Base-by-base conservation (phyloP, 2,329 filamentous ascomycete species). In the Xylariaceae sp. region DNA sequence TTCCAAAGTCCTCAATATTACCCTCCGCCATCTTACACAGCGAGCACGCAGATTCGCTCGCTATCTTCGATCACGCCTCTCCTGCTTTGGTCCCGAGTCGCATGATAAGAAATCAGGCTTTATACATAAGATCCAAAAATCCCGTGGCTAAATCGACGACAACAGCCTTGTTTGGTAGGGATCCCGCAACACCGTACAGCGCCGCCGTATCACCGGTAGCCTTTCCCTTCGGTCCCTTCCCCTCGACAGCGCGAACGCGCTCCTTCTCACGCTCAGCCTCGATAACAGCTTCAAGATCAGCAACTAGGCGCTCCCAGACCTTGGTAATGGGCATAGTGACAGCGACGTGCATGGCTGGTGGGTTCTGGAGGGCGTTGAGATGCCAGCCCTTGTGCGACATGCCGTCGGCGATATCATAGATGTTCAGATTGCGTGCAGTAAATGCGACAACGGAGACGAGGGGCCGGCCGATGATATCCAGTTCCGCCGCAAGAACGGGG, bases 101-200 rank as follows among this genome's bases (percentile, higher is more conserved):
- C 2, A 6, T 20, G n/a, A 33, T 29, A 29, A 15, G 6, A 16
- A 27, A 13, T 30, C 76, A 94, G 55, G 88, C 87, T 79, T 96
- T 96, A 74, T 97, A 97, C 72, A 97, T 71, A 46, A 94, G 87
- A 75, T 97, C 92, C 69, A 97, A 78, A 73, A 97, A 99, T 0
- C 92, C 93, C 62, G 82, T 90, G 1, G 92, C 93, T 69, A 99
- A 75, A 65, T 96, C 91, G 61, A 91, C 90, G 26, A 99, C 92
- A 27, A 99, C 87, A 63, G 89, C 91, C 82, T 97, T 97, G 71
- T 99, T 95, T 1, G 94, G 94, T 72, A 99, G 74, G 67, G 90
- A 95, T 5, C 94, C 94, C 0, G 94, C 94, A 52, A 99, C 92
- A 49, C 94, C 94, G 73, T 99, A 99, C 58, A 99, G 75, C 4